Evolutionary conservation across 2,329 filamentous ascomycete genomes (phyloP), one percentile per base, ranked within the genome.

Genomic region (Cladosporium sp.): DNA sequence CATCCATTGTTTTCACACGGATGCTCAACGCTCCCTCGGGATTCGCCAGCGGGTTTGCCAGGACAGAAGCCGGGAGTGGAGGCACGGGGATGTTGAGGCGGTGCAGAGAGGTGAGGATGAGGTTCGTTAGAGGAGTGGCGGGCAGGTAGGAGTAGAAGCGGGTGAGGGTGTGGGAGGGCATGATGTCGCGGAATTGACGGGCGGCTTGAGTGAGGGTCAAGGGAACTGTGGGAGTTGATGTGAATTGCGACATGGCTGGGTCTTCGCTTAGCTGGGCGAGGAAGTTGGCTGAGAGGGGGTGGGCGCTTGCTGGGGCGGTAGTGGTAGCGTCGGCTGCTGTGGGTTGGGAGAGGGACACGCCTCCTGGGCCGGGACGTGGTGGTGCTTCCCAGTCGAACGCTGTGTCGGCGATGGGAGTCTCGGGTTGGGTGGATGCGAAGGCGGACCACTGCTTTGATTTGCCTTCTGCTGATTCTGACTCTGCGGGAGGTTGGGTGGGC

Each of bases 371-470:
- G 20, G 85, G 83, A 17, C 84, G 75, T 3, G 78, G 73, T 0
- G 90, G 90, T 6, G 86, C 84, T 71, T 96, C 92, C 90, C 90
- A 97, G 71, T 97, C 92, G 73, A 94, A 92, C 20, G 88, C 77
- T 13, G 58, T 47, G 60, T 96, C 90, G 61, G 81, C 82, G 60
- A 88, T 83, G 39, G 88, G 86, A 6, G 85, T 85, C 69, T 94
- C 89, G 25, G 94, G 92, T 68, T 97, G 91, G 0, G 91, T 95
- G n/a, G 89, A 86, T 2, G 91, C 85, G 62, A 93, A 80, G 36
- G 76, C 73, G 64, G 64, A 40, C 74, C 67, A 70, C 77, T 59
- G 73, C n/a, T 42, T 42, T 13, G 50, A 35, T 19, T 45, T 32
- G 4, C 7, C 20, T 24, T 19, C 19, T 70, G 48, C 68, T 67